Percentiles rank a stretch among this genome's conserved stretches.
Conservation (phyloP, 1,284 basidiomycete genomes). For the Pisolithus thermaeus region DNA sequence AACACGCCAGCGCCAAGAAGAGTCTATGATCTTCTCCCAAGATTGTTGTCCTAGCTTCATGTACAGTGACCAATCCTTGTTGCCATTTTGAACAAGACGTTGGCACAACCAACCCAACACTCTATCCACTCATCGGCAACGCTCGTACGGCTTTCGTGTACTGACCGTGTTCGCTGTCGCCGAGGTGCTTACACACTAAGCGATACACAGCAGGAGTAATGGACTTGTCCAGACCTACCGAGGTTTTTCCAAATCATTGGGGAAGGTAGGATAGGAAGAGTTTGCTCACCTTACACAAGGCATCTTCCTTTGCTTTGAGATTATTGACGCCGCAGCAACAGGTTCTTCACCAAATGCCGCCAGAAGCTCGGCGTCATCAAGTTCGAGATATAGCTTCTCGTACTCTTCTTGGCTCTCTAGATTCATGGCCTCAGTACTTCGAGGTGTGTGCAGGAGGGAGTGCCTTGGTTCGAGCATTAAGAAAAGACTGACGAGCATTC, state of each 20-base stretch:
- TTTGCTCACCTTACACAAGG: conserved; percentile 36
- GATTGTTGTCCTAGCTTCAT: conserved; percentile 53
- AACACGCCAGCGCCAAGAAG: conserved; percentile 52
- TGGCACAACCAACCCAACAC: conserved; percentile 75
- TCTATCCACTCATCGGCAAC: conserved; percentile 56
- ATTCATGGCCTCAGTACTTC: conserved; percentile 31
- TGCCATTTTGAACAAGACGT: conserved; percentile 60
- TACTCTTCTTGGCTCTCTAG: conserved; percentile 79
- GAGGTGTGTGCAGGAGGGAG: conserved; percentile 44
- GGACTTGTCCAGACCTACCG: conserved; percentile 47
- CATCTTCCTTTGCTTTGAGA: conserved; percentile 35
- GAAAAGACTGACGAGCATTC: conserved; percentile 54
- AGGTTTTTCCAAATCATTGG: conserved; percentile 7
- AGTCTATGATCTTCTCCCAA: conserved; percentile 55
- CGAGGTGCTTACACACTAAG: conserved; percentile 50
- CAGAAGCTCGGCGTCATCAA: conserved; percentile 55
- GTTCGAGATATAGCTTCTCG: conserved; percentile 48
- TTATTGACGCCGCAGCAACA: conserved; percentile 19
- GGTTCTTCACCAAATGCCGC: conserved; percentile 43
- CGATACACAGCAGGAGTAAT: conserved; percentile 60
- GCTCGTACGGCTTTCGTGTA: conserved; percentile 25
- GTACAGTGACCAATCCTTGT: conserved; percentile 62
- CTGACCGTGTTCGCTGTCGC: conserved; percentile 28
- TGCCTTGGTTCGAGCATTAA: conserved; percentile 51
- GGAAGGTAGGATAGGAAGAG: neutral